Conservation (phyloP, 495 filamentous ascomycete species). For the Lasiosphaeris hirsuta region DNA sequence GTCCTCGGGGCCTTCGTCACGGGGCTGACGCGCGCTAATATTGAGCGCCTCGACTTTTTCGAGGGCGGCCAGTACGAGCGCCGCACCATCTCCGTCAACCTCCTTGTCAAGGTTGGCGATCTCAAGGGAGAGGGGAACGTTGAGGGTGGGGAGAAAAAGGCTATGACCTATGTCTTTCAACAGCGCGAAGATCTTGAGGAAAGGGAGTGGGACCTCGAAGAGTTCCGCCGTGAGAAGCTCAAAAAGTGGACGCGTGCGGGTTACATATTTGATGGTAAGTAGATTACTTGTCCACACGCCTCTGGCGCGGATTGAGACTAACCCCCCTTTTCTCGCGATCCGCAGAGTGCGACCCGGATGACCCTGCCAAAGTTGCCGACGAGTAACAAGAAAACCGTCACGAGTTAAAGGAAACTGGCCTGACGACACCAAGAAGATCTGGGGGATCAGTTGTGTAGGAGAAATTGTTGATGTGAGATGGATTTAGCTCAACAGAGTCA, state of each 20-base stretch:
- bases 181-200: conserved; percentile 52
- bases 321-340: neutral
- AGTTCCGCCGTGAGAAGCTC: conserved; percentile 68
- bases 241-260: conserved; percentile 45
- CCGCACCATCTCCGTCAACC: conserved; percentile 54
- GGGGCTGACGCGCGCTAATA: conserved; percentile 73
- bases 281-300: neutral
- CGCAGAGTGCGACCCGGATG: conserved; percentile 24
- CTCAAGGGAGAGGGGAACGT: conserved; percentile 42
- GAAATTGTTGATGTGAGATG: neutral
- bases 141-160: conserved; percentile 57
- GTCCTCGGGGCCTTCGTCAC: conserved; percentile 79
- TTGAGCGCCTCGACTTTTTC: conserved; percentile 74
- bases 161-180: conserved; percentile 78
- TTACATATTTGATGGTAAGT: conserved; percentile 36
- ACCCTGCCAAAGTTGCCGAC: conserved; percentile 19
- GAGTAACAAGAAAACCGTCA: neutral
- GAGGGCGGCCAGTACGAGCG: conserved; percentile 76
- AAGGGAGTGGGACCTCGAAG: conserved; percentile 78
- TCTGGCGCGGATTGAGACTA: neutral
- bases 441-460: neutral
- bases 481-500: too few relatives aligned
- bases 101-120: conserved; percentile 45
- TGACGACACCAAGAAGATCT: too few relatives aligned
- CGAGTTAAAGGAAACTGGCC: too few relatives aligned